A percentile compares a stretch with the other conserved stretches of the same genome.
phyloP scores from a whole-genome alignment of 2,329 filamentous ascomycete species.

The Claviceps paspali region DNA sequence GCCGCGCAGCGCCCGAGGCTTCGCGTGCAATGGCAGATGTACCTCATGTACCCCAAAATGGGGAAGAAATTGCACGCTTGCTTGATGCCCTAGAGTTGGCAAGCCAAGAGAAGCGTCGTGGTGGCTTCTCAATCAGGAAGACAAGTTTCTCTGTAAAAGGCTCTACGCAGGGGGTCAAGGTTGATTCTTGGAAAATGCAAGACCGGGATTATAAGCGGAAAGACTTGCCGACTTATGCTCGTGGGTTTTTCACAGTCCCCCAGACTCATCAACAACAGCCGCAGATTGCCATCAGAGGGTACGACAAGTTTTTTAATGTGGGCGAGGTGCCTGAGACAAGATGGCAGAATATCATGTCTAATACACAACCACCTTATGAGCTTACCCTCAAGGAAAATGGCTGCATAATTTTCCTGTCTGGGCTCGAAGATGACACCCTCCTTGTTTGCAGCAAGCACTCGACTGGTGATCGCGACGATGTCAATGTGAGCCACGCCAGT shows the following conservation, averaged over 20 bases:
- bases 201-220: slow-evolving; percentile 92
- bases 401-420: slow-evolving; percentile 97
- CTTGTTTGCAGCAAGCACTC: slow-evolving; percentile 99
- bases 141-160: slow-evolving; percentile 54
- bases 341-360: slow-evolving; percentile 62
- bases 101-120: slow-evolving; percentile 38
- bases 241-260: slow-evolving; percentile 80
- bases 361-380: slow-evolving; percentile 81
- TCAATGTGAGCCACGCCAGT: slow-evolving; percentile 62
- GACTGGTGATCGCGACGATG: slow-evolving; percentile 62
- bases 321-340: slow-evolving; percentile 67
- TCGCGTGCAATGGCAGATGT: slow-evolving; percentile 16
- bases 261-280: slow-evolving; percentile 44
- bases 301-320: slow-evolving; percentile 98
- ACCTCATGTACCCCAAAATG: slow-evolving; percentile 56
- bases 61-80: slow-evolving; percentile 49
- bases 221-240: slow-evolving; percentile 78
- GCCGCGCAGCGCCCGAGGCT: not conserved
- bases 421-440: slow-evolving; percentile 74
- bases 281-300: slow-evolving; percentile 78
- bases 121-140: slow-evolving; percentile 61
- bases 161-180: slow-evolving; percentile 47
- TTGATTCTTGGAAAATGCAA: slow-evolving; percentile 85
- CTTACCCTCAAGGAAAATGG: slow-evolving; percentile 96
- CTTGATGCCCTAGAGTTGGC: slow-evolving; percentile 46